These are phyloP conservation scores for Phaffia rhodozyma DNA, from an alignment of 1,284 basidiomycete species.

Conservation along the genomic window DNA sequence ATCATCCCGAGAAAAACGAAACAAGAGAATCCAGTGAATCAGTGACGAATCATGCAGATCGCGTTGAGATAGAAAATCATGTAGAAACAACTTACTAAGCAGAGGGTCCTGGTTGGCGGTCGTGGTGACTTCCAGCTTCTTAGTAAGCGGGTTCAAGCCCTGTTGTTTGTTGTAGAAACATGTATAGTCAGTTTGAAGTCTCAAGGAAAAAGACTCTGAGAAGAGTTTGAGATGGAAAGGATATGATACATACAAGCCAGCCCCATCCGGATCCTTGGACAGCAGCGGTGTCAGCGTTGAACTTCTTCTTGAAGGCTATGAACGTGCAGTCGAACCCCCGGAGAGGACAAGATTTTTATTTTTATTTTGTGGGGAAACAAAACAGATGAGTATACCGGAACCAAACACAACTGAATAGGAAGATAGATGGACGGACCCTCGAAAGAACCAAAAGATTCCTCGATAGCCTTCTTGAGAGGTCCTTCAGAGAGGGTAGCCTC, in stretches of 20 bases:
- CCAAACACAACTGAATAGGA: neutral
- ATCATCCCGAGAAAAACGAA: neutral
- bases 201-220: neutral
- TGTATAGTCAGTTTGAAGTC: neutral
- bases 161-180: conserved; percentile 26
- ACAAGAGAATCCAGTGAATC: neutral
- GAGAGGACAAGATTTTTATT: neutral
- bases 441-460: conserved; percentile 71
- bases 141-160: conserved; percentile 58
- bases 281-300: conserved; percentile 79
- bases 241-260: conserved; percentile 58
- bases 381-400: neutral
- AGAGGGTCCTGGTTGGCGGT: conserved; percentile 96
- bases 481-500: conserved; percentile 57
- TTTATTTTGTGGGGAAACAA: neutral
- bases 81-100: conserved; percentile 38
- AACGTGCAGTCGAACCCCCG: neutral
- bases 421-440: conserved; percentile 31
- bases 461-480: conserved; percentile 66
- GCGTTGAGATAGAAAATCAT: neutral
- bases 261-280: conserved; percentile 98
- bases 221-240: neutral
- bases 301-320: conserved; percentile 52
- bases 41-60: neutral
- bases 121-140: conserved; percentile 76